Evolutionary conservation across 1,139 yeast species (phyloP), one percentile per base, ranked within the genome.

Genomic region (Blastobotrys indianensis): DNA sequence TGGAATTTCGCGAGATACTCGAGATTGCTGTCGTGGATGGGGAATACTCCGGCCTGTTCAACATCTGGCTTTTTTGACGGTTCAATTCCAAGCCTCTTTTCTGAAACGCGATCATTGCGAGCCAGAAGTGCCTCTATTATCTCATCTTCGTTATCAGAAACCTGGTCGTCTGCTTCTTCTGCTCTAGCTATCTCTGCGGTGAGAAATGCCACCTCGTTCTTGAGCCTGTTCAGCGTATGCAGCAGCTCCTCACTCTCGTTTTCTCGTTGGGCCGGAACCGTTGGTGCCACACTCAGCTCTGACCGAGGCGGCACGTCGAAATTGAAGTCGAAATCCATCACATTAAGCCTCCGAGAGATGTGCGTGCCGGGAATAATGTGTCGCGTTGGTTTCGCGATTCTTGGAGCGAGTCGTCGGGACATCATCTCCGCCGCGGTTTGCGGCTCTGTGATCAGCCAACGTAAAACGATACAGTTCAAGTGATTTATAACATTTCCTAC

Each of bases 1-100:
- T 57, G 61, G 41, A 56, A 57, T 42, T 52, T 38, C 13, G 46
- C 49, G 5, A 56, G 40, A 13, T 35, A 34, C 4, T 42, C 37
- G 15, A 44, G 23, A 12, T 46, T 46, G 17, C 43, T 25, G 34
- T 48, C 40, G 7, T 30, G 39, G 3, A 36, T 32, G 13, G 45
- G 33, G 28, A 32, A 11, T 9, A 48, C 40, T 11, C 36, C 32
- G 33, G 25, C 23, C 16, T 32, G 40, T 35, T 31, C 10, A 11
- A 16, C 12, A 10, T 44, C 44, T 4, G 35, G 12, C 11, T 37
- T 23, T 2, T 39, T 17, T 17, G 16, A n/a, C 43, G 17, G 16
- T 25, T 15, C 8, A n/a, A 32, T 9, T 17, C 12, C 40, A 29
- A 30, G 29, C 36, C 7, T 41, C 36, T 20, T 8, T 9, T 28